phyloP scores from a whole-genome alignment of 345 rosid genomes.

The Melastoma malabathricum region DNA sequence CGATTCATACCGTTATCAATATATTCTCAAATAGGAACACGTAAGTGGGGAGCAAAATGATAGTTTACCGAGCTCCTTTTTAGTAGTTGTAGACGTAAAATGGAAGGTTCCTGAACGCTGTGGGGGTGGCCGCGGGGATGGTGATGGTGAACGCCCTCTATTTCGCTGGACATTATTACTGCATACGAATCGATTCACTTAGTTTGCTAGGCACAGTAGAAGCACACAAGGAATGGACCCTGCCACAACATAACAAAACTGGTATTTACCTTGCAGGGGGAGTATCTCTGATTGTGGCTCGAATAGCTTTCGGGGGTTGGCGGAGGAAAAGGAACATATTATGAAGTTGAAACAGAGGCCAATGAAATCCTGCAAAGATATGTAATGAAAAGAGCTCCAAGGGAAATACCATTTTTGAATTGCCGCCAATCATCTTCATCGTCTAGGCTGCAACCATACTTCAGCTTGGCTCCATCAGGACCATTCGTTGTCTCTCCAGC shows the following conservation, averaged over 20 bases:
- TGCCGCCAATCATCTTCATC: constrained; percentile 70
- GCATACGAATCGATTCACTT: background rate
- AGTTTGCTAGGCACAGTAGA: background rate
- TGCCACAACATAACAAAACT: background rate
- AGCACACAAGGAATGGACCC: too few species aligned
- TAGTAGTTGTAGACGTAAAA: constrained; percentile 48
- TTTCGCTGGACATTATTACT: constrained; percentile 20
- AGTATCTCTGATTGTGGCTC: constrained; percentile 40
- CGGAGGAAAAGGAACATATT: constrained; percentile 11
- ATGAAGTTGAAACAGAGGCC: constrained; percentile 12
- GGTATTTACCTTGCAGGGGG: constrained; percentile 36
- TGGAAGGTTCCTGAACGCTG: constrained; percentile 69
- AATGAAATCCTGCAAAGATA: background rate
- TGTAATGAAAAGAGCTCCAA: constrained; percentile 3
- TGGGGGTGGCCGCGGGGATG: constrained; percentile 33
- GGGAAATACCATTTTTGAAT: constrained; percentile 43
- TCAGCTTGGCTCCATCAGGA: constrained; percentile 37
- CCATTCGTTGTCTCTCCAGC: constrained; percentile 75
- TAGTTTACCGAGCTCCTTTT: constrained; percentile 47
- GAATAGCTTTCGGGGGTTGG: constrained; percentile 36
- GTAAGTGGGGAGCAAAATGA: background rate
- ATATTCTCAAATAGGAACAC: background rate
- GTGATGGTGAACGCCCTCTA: constrained; percentile 53
- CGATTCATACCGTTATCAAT: background rate
- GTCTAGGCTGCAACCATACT: constrained; percentile 37